Base-by-base conservation (phyloP, 192 early-diverging fungal genomes). In the Cetraspora pellucida region DNA sequence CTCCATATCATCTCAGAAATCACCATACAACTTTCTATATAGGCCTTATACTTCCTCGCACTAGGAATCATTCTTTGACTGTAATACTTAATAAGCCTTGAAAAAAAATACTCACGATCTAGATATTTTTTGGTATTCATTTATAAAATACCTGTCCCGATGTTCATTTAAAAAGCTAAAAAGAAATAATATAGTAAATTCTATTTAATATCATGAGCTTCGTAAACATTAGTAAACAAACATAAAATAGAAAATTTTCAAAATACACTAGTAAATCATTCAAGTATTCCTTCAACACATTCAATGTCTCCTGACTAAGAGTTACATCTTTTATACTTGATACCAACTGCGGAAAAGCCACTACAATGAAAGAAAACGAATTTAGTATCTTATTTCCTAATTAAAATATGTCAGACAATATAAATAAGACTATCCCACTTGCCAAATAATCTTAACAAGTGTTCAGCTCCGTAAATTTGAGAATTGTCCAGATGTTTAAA, bases 401-500 rank as follows among this genome's bases (percentile, higher is more conserved):
- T 46, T n/a, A 46, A 47, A 68, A 27, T 16, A 61, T 23, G 21
- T 44, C 14, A 27, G n/a, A 8, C 21, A 14, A 16, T 4, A 14
- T 4, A 14, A 21, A 25, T 21, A n/a, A 16, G 19, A 47, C n/a
- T 49, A n/a, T 25, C 3, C 13, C 17, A 49, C 80, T 63, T 84
- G 94, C 94, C 95, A 91, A 97, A 98, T 28, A 99, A 84, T 43
- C 98, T 83, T 63, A 99, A 82, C 28, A 99, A 81, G 79, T 99
- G 98, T 78, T 99, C 97, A 14, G 92, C 90, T 13, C 98, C 98
- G 77, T 98, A 99, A 37, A 98, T 87, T 37, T 98, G 95, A 10
- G 90, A 90, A 83, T 95, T 91, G 3, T 87, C 81, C 82, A 89
- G 93, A 57, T 92, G 90, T 2, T 90, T 83, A 77, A 89, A 87